Evolutionary conservation across 1,139 yeast species (phyloP), one percentile per base, ranked within the genome.

Genomic region (Hyphopichia buzzinii): DNA sequence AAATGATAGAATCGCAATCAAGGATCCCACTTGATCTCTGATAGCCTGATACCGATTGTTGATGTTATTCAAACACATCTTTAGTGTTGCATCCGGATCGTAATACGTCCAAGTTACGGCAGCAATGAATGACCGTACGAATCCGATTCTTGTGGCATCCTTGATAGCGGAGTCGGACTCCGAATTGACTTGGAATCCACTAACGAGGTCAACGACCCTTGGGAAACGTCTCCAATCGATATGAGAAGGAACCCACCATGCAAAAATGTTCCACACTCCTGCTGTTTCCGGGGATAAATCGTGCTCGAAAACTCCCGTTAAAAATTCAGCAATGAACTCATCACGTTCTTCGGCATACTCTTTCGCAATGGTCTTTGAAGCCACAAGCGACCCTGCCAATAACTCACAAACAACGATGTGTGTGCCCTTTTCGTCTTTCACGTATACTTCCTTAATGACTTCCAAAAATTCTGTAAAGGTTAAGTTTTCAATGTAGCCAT

Each of bases 271-370:
- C 97, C 98, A 92, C 34, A 86, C 80, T 14, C 75, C 77, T 32
- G 76, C 62, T 6, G 84, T 84, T 30, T 90, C 95, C 3, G 90
- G 95, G 1, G 88, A 77, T 40, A 92, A 61, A 39, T 84, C 88
- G 28, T 72, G 64, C 3, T 69, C 64, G 32, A 88, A 64, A 13
- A 84, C 73, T 1, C 56, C 52, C 1, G 49, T 48, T 35, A 84
- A 57, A 42, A 78, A 76, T 3, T 44, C 48, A 2, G 65, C 48
- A 24, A 83, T 52, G 41, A 71, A 74, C 1, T 46, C 54, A 48
- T 84, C 88, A 33, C 84, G 67, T 7, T 49, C 40, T 2, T 44
- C 48, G 24, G 50, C 39, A 13, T 56, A 46, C 8, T 50, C 47
- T 2, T 58, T 49, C 43, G 40, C 43, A 45, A 64, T 39, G 39